Evolutionary conservation across 1,284 basidiomycete genomes (phyloP), one percentile per base, ranked within the genome.

Genomic region (Boletus semigastroideus): DNA sequence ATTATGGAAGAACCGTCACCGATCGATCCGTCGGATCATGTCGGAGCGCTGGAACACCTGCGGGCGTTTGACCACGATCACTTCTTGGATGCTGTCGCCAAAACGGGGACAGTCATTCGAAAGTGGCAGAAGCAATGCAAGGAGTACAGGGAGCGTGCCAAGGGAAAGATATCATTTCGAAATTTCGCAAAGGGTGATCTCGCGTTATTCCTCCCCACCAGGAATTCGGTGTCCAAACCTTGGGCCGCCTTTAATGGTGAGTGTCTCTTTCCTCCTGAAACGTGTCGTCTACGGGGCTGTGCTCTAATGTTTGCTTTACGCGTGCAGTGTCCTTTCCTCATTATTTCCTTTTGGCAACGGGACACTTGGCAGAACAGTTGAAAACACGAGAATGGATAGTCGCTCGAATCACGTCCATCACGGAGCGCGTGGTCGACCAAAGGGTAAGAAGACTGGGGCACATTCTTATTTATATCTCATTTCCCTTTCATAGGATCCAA

Each of bases 121-220:
- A 97, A 95, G 69, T 98, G 94, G 90, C 89, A 93, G 71, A 97
- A 95, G 69, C 93, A 96, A 65, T 96, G 92, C 73, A 94, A 92
- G 67, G 87, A 92, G 61, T 96, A 96, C 58, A 82, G 93, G 42
- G 95, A 98, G 58, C 84, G 92, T 19, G 86, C 92, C 14, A 92
- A 90, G 69, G 91, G 94, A 54, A 96, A 95, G 73, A 94, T 98
- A 51, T 90, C 93, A 2, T 96, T 97, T 70, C 80, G 92, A 59
- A 93, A 94, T 72, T 98, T 98, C 62, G 78, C 87, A 5, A 92
- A 92, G 66, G 93, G 94, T 13, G 95, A 98, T 73, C 76, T 99
- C 46, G 94, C 94, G 0, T 77, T 99, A 34, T 99, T 99, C 72
- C 75, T 99, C 28, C 96, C 96, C 1, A 98, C 97, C 0, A 79